phyloP scores from a whole-genome alignment of 257 asterid genomes.

The Penstemon newberryi region DNA sequence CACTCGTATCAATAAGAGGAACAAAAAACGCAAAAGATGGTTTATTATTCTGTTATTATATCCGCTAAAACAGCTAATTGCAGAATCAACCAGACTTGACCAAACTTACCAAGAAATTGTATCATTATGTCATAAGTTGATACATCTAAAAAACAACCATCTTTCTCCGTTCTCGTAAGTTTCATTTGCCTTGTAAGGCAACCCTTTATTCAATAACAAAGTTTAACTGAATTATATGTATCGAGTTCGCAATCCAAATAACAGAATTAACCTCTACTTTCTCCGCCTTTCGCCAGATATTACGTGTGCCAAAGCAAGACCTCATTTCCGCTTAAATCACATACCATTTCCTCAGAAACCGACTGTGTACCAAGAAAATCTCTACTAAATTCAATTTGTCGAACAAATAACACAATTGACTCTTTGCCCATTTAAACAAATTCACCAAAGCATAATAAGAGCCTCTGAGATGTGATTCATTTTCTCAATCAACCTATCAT shows the following conservation, averaged over 20 bases:
- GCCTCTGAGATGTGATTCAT: too few species aligned
- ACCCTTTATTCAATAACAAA: constrained; percentile 34
- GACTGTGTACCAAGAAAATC: constrained; percentile 67
- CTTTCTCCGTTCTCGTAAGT: constrained; percentile 60
- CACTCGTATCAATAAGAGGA: constrained; percentile 54
- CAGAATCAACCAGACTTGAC: constrained; percentile 63
- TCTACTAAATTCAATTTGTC: constrained; percentile 73
- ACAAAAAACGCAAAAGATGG: constrained; percentile 44
- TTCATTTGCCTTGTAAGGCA: constrained; percentile 69
- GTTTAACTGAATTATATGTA: constrained; percentile 71
- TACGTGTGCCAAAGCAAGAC: constrained; percentile 54
- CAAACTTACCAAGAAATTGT: constrained; percentile 79
- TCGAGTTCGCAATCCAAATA: constrained; percentile 65
- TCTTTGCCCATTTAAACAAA: constrained; percentile 63
- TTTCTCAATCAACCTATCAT: too few species aligned
- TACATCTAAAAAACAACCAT: constrained; percentile 58
- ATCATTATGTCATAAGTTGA: constrained; percentile 82
- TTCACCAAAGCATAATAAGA: constrained; percentile 44
- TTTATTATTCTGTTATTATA: constrained; percentile 39
- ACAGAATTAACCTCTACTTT: constrained; percentile 86
- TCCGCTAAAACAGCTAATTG: constrained; percentile 47
- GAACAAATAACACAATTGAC: constrained; percentile 31
- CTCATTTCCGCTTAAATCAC: constrained; percentile 52
- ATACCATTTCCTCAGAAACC: constrained; percentile 84
- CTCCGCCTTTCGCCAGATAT: constrained; percentile 88